Evolutionary conservation across 768 basidiomycete genomes (phyloP), one percentile per base, ranked within the genome.

Genomic region (Cyclocybe cylindracea): DNA sequence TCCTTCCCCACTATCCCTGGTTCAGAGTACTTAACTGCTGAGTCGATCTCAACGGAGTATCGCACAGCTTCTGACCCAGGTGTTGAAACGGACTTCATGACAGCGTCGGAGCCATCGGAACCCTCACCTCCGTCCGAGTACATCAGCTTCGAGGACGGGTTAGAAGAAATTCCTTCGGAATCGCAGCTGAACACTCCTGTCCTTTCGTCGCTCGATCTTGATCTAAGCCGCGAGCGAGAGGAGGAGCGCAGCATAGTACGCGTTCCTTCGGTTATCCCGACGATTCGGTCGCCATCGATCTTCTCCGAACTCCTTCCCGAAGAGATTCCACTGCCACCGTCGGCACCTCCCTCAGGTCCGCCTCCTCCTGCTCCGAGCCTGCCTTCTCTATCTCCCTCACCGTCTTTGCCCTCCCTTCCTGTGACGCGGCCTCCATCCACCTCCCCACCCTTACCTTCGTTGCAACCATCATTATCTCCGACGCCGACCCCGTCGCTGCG

Each of bases 11-110:
- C 68, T 5, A 71, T 71, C 53, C 55, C 60, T 60, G 59, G 64
- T 7, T 65, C 64, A 7, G 65, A 71, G 11, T 88, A 79, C 53
- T 66, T 70, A 31, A 85, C 82, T 14, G 84, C 36, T 69, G 59
- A 57, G 29, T 61, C 63, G 7, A 54, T 53, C 7, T 66, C 66
- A 5, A 68, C 72, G 18, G 77, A 78, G 6, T 81, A 81, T 35
- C 75, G 75, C 42, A 63, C 76, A 14, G 78, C 76, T 1, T 82
- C 80, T 4, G 77, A 78, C 39, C 75, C 58, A 18, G 59, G 54
- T 19, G 45, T 57, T 34, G 59, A 61, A 14, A 62, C 69, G 3
- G 70, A 67, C 33, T 72, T 67, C 52, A 57, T 56, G 37, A 71
- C 78, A n/a, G 66, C 70, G 1, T 69, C 70, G 29, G 60, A 73